Conservation (phyloP, 805 yeast genomes). For the Helenozyma rhizophorensis region DNA sequence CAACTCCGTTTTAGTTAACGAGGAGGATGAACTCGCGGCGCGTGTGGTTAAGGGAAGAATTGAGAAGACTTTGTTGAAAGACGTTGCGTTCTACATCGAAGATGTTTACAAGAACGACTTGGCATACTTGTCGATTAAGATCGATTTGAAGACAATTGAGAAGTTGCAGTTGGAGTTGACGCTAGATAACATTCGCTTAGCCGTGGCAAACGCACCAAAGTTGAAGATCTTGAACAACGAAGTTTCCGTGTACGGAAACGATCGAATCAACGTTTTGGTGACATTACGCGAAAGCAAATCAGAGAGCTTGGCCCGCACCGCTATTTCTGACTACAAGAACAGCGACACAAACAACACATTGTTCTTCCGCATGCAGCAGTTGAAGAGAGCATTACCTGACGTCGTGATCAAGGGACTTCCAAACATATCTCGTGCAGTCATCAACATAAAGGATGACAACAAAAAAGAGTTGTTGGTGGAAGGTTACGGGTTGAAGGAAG, state of each 20-base stretch:
- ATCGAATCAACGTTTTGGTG: constrained; percentile 63
- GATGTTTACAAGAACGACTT: constrained; percentile 83
- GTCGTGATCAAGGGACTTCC: constrained; percentile 92
- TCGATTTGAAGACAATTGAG: constrained; percentile 82
- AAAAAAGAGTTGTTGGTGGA: constrained; percentile 91
- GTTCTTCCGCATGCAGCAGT: constrained; percentile 84
- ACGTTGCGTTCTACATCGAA: constrained; percentile 84
- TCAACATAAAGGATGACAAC: constrained; percentile 82
- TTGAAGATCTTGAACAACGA: constrained; percentile 75
- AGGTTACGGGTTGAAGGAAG: constrained; percentile 94
- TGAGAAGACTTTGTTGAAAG: constrained; percentile 85
- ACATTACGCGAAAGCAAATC: constrained; percentile 34
- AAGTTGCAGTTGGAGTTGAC: constrained; percentile 85
- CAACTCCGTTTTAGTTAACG: constrained; percentile 88
- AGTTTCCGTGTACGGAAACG: constrained; percentile 61
- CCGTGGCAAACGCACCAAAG: constrained; percentile 81
- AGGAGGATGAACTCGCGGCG: constrained; percentile 94
- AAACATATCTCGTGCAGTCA: constrained; percentile 92
- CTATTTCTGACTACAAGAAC: constrained; percentile 34
- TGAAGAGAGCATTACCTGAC: constrained; percentile 78
- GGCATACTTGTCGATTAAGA: constrained; percentile 74
- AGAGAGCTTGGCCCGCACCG: constrained; percentile 30
- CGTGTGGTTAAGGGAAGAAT: constrained; percentile 97
- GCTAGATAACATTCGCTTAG: constrained; percentile 79
- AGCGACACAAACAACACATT: constrained; percentile 43